Evolutionary conservation across 805 yeast genomes (phyloP), one percentile per base, ranked within the genome.

Genomic region (Saccharomycopsis guyanensis): DNA sequence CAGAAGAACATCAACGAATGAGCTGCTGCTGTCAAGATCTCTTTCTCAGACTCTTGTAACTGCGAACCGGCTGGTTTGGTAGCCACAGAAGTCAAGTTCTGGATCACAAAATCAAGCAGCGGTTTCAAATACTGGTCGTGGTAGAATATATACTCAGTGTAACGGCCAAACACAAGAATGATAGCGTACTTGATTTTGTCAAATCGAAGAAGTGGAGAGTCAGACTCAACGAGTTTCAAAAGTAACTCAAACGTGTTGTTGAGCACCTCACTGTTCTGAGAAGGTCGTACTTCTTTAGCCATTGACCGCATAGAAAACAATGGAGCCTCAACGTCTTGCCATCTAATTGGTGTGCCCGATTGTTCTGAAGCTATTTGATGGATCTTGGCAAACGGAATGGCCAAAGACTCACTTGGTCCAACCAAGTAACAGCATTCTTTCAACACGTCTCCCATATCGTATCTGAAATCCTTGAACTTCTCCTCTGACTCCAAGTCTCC

Each of bases 361-460:
- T 63, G 60, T n/a, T 61, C 56, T 7, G 10, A 7, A 44, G 61
- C 43, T 4, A 32, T 19, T 4, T 7, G 7, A 5, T 31, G 43
- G 24, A 41, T 37, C 6, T 38, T 39, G 12, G 19, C 39, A 27
- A 42, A 46, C 16, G 96, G 95, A 45, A 85, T 80, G 19, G 66
- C 62, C 31, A 93, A 68, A 0, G 96, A 87, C 35, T 64, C 68
- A 7, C 75, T 65, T 2, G 94, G 71, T 1, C 97, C 97, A 37
- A 86, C 79, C 2, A 93, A 91, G 1, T 86, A 85, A 56, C 97
- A 86, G 67, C 97, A 88, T 60, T 88, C 95, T 59, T 94, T 94
- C 51, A 93, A 67, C n/a, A 91, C 96, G 61, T 93, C 97, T 33
- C 97, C 97, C 85, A 93, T 86, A 47, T 87, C 96, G 64, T 93